A percentile compares a stretch with the other conserved stretches of the same genome.
Evolutionary conservation across 805 yeast genomes (phyloP).

Genomic region (Starmera caribaea): DNA sequence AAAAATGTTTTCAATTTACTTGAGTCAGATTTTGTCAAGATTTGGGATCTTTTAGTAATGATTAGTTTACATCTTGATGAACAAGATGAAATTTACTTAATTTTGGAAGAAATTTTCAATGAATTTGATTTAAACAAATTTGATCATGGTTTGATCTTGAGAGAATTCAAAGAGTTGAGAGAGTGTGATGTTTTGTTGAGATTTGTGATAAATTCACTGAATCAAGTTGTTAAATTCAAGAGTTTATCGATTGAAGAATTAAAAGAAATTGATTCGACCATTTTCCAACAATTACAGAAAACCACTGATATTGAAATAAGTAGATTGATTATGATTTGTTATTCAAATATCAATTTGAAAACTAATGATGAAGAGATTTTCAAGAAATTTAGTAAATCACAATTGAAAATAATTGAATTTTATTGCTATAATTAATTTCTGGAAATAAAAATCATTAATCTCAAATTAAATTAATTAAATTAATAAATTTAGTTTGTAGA

Average conservation of each 20-base stretch:
- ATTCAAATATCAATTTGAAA: conserved; percentile 15
- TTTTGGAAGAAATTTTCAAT: conserved; percentile 17
- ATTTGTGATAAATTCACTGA: conserved; percentile 4
- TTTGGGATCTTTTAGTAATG: conserved; percentile 15
- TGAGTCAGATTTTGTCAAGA: conserved; percentile 2
- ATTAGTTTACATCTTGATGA: conserved; percentile 15
- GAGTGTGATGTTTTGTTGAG: no score
- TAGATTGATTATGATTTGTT: conserved; percentile 16
- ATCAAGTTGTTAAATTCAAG: conserved; percentile 12
- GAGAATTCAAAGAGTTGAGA: no score
- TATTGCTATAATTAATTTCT: conserved; percentile 21
- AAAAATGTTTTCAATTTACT: conserved; percentile 7
- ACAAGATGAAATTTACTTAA: conserved; percentile 14
- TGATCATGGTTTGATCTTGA: no score
- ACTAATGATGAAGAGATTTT: conserved; percentile 17
- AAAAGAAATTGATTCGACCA: conserved; percentile 12
- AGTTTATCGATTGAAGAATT: conserved; percentile 8
- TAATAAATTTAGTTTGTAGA: no score
- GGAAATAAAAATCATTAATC: no score
- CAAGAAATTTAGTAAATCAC: conserved; percentile 30
- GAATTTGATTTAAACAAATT: conserved; percentile 1
- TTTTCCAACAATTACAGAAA: conserved; percentile 8
- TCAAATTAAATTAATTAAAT: no score
- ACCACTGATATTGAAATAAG: conserved; percentile 17
- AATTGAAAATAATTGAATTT: conserved; percentile 36